Conservation (phyloP, 345 rosid genomes). For the Acer yangbiense region DNA sequence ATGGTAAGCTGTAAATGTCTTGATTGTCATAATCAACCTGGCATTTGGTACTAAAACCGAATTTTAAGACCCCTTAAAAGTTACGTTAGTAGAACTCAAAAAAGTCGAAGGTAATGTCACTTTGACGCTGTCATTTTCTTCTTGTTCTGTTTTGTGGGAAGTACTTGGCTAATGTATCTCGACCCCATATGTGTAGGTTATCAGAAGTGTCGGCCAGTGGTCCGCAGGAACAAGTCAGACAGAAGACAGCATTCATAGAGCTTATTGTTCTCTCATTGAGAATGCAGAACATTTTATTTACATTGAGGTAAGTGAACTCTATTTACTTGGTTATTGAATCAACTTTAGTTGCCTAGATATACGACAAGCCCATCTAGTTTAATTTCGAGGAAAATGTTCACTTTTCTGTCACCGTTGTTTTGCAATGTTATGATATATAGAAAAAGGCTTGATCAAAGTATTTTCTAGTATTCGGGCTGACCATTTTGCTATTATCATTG, state of each 20-base stretch:
- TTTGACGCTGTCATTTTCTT: constrained; percentile 21
- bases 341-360: background rate
- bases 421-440: too few species aligned
- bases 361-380: too few species aligned
- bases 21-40: background rate
- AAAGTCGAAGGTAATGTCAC: background rate
- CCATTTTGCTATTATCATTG: constrained; percentile 9
- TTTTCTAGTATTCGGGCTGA: background rate
- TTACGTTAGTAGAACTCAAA: background rate
- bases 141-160: constrained; percentile 17
- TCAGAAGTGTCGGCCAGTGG: constrained; percentile 95
- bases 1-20: too few species aligned
- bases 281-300: constrained; percentile 83
- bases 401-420: too few species aligned
- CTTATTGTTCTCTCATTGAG: constrained; percentile 78
- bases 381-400: too few species aligned
- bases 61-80: background rate
- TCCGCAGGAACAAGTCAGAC: constrained; percentile 84
- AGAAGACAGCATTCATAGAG: constrained; percentile 90
- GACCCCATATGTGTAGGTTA: constrained; percentile 35
- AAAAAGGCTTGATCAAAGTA: background rate
- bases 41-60: background rate
- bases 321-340: background rate
- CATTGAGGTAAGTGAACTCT: constrained; percentile 65
- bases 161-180: constrained; percentile 27